Conservation (phyloP, 2,329 filamentous ascomycete species). For the Colletotrichum sp. region DNA sequence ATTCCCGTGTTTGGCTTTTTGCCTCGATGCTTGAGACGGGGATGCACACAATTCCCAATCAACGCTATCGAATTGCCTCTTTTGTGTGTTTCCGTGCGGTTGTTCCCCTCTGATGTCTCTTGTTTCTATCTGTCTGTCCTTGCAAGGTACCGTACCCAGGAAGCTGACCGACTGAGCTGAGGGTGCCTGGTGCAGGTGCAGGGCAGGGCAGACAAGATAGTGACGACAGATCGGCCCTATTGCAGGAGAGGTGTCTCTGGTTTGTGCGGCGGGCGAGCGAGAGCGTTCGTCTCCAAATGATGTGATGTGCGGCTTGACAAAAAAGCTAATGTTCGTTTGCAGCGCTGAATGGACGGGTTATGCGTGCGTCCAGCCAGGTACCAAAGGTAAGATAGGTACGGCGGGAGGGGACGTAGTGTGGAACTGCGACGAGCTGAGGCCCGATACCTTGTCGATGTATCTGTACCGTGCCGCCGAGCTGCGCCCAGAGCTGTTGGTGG, state of each 20-base stretch:
- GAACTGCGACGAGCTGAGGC: background rate
- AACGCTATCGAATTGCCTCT: background rate
- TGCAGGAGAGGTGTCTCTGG: background rate
- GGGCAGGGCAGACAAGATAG: background rate
- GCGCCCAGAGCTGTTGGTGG: background rate
- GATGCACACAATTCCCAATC: background rate
- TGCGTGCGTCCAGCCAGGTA: conserved; percentile 8
- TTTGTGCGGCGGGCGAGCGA: conserved; percentile 1
- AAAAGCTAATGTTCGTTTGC: conserved; percentile 17
- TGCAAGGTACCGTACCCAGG: background rate
- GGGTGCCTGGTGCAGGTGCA: background rate
- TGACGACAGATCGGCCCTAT: background rate
- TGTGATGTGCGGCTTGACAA: conserved; percentile 14
- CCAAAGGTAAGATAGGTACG: background rate
- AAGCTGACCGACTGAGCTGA: background rate
- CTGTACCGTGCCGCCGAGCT: background rate
- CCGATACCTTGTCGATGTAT: background rate
- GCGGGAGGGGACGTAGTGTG: background rate
- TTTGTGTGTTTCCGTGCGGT: background rate
- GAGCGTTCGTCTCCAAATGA: conserved; percentile 19
- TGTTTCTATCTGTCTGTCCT: background rate
- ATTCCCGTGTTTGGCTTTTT: background rate
- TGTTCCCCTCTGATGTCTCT: background rate
- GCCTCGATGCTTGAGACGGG: background rate
- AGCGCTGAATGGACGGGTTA: conserved; percentile 12